phyloP scores from a whole-genome alignment of 2,329 filamentous ascomycete species.

The Penicillium sclerotiorum region DNA sequence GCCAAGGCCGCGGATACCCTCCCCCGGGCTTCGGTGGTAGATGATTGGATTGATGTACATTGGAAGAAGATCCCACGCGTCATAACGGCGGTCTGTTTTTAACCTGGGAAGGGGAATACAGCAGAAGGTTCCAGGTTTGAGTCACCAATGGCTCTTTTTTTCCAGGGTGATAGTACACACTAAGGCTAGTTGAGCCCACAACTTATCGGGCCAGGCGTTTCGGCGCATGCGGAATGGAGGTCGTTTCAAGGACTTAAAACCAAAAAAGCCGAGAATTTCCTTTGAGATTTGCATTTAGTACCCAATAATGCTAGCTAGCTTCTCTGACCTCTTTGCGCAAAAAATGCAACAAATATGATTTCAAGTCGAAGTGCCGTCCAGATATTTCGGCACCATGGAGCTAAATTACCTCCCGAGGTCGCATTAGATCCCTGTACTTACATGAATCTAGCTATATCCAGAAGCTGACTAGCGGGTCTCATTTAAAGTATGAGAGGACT shows the following conservation, averaged over 20 bases:
- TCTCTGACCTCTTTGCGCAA: conserved; percentile 12
- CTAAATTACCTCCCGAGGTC: too few species aligned
- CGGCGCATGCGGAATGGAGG: conserved; percentile 43
- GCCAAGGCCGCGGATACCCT: conserved; percentile 54
- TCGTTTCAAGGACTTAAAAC: conserved; percentile 32
- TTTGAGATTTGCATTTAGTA: conserved; percentile 21
- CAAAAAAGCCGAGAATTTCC: conserved; percentile 24
- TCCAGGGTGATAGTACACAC: conserved; percentile 21
- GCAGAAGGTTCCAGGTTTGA: conserved; percentile 13
- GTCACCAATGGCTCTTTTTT: conserved; percentile 13
- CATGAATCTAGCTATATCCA: too few species aligned
- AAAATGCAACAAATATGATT: conserved; percentile 13
- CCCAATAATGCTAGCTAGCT: conserved; percentile 22
- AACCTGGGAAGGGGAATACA: conserved; percentile 13
- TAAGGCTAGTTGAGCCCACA: conserved; percentile 30
- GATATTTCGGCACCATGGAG: too few species aligned
- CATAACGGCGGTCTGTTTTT: conserved; percentile 25
- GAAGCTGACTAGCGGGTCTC: too few species aligned
- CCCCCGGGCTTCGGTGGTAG: conserved; percentile 54
- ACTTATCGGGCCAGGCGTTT: conserved; percentile 45
- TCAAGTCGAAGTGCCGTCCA: too few species aligned
- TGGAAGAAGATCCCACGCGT: conserved; percentile 28
- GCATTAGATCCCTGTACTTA: too few species aligned
- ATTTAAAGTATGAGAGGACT: too few species aligned
- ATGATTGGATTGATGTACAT: conserved; percentile 31